Conservation (phyloP, 805 yeast genomes). For the Yamadazyma takamatsuzukensis region DNA sequence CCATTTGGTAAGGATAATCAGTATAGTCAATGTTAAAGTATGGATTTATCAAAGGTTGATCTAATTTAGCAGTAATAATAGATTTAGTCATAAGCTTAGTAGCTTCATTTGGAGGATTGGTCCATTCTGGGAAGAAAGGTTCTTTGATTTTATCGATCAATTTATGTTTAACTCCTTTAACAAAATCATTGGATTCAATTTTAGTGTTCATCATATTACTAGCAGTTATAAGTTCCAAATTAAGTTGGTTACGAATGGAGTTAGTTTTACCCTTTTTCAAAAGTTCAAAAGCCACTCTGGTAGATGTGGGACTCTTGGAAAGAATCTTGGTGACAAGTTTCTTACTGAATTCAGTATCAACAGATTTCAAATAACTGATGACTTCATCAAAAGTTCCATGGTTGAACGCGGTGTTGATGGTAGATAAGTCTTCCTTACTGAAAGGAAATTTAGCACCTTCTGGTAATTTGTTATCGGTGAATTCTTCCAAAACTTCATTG, state of each 20-base stretch:
- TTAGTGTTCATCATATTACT: conserved; percentile 61
- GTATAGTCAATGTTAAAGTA: conserved; percentile 38
- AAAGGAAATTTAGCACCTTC: conserved; percentile 56
- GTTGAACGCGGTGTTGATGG: conserved; percentile 69
- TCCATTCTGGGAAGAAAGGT: conserved; percentile 36
- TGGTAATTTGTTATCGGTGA: conserved; percentile 60
- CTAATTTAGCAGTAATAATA: conserved; percentile 21
- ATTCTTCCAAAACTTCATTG: conserved; percentile 75
- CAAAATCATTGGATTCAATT: conserved; percentile 54
- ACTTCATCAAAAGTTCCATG: conserved; percentile 51
- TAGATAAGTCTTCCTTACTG: conserved; percentile 49
- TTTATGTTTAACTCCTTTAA: conserved; percentile 63
- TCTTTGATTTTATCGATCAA: conserved; percentile 56
- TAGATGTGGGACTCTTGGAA: conserved; percentile 73
- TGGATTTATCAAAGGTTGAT: conserved; percentile 34
- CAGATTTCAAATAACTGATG: conserved; percentile 42
- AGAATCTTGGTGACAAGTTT: conserved; percentile 52
- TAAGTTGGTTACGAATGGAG: conserved; percentile 62
- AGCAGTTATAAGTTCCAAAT: conserved; percentile 72
- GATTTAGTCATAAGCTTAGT: conserved; percentile 19
- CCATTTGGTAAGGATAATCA: conserved; percentile 62
- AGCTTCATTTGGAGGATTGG: conserved; percentile 14
- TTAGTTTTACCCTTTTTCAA: conserved; percentile 57
- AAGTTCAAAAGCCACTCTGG: conserved; percentile 67
- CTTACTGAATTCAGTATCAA: conserved; percentile 57